These are phyloP conservation scores for Wickerhamomyces sp. DNA, from an alignment of 1,139 yeast genomes.

Conservation along the genomic window DNA sequence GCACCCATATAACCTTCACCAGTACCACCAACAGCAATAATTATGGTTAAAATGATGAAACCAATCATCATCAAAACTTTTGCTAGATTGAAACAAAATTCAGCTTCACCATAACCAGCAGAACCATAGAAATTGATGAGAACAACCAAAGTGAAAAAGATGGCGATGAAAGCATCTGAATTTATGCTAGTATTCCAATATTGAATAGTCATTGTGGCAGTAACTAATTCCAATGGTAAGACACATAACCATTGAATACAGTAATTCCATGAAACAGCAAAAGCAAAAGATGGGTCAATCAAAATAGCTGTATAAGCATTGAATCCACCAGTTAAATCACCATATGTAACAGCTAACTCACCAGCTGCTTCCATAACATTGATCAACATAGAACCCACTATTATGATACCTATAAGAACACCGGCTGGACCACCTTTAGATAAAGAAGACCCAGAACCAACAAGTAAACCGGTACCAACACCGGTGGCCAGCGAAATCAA, in stretches of 20 bases:
- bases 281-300: conserved; percentile 76
- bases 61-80: conserved; percentile 55
- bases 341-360: conserved; percentile 71
- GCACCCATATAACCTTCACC: conserved; percentile 53
- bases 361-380: conserved; percentile 82
- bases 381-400: conserved; percentile 67
- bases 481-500: conserved; percentile 84
- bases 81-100: conserved; percentile 48
- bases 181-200: conserved; percentile 60
- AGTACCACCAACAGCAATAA: conserved; percentile 53
- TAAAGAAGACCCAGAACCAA: conserved; percentile 71
- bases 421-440: conserved; percentile 79
- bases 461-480: conserved; percentile 74
- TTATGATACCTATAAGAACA: conserved; percentile 61
- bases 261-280: conserved; percentile 78
- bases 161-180: conserved; percentile 58
- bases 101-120: conserved; percentile 66
- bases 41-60: conserved; percentile 54
- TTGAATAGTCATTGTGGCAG: conserved; percentile 66
- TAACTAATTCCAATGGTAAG: conserved; percentile 70
- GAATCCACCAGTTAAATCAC: conserved; percentile 77
- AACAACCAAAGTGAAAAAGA: conserved; percentile 49
- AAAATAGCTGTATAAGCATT: conserved; percentile 61
- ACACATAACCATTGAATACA: conserved; percentile 77
- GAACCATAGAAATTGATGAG: conserved; percentile 57